phyloP scores from a whole-genome alignment of 768 basidiomycete species.

The Ephemerocybe angulata region DNA sequence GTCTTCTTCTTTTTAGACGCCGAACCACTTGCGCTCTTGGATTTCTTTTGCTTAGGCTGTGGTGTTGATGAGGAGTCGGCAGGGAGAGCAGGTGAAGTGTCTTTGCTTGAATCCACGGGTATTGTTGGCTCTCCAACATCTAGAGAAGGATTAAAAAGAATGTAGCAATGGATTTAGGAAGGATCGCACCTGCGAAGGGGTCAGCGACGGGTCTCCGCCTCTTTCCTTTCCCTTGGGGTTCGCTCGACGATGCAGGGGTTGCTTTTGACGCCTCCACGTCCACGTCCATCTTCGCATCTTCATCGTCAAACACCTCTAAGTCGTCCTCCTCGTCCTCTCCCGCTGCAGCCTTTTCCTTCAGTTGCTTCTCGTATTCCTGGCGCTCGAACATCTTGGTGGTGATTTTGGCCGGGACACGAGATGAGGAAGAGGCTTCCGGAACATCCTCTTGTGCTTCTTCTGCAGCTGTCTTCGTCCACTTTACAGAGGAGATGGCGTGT shows the following conservation, averaged over 20 bases:
- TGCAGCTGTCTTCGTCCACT: slow-evolving; percentile 32
- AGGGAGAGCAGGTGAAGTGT: slow-evolving; percentile 1
- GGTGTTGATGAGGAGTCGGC: slow-evolving; percentile 4
- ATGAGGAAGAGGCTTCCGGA: slow-evolving; percentile 22
- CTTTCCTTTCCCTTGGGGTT: slow-evolving; percentile 24
- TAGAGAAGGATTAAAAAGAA: no score
- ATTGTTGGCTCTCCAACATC: background rate
- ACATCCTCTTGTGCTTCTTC: slow-evolving; percentile 26
- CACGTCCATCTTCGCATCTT: slow-evolving; percentile 19
- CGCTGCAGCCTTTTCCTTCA: slow-evolving; percentile 47
- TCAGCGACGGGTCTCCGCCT: slow-evolving; percentile 54
- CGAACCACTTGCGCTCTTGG: background rate
- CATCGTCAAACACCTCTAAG: slow-evolving; percentile 39
- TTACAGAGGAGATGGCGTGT: slow-evolving; percentile 69
- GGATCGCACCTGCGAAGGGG: slow-evolving; percentile 66
- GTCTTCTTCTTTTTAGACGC: slow-evolving; percentile 36
- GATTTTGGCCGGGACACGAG: slow-evolving; percentile 48
- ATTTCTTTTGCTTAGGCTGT: slow-evolving; percentile 14
- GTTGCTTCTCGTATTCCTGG: slow-evolving; percentile 55
- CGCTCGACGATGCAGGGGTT: background rate
- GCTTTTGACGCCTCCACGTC: slow-evolving; percentile 8
- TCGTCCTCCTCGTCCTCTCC: slow-evolving; percentile 38
- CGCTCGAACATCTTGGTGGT: slow-evolving; percentile 75
- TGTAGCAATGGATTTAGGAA: no score
- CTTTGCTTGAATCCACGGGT: background rate